These are phyloP conservation scores for Chytridium lagenaria DNA, from an alignment of 371 early-diverging fungal genomes.

Conservation along the genomic window DNA sequence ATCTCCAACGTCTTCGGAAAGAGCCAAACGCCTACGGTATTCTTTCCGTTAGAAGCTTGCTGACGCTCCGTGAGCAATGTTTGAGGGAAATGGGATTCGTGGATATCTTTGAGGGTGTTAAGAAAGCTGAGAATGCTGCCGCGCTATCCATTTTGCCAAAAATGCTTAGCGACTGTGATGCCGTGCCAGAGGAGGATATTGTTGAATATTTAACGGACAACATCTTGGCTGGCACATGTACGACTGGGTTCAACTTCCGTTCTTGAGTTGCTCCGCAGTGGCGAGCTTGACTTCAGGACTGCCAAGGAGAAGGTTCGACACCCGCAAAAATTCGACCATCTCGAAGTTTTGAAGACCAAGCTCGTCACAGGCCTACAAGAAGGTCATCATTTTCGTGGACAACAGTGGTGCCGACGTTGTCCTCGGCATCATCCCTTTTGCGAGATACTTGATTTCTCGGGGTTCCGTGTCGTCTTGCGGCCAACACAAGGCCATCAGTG, in stretches of 20 bases:
- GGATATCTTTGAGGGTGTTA: constrained; percentile 71
- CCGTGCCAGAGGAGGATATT: constrained; percentile 34
- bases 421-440: constrained; percentile 72
- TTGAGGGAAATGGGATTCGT: constrained; percentile 73
- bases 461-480: constrained; percentile 67
- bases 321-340: constrained; percentile 51
- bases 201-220: constrained; percentile 61
- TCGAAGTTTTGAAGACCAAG: neutral
- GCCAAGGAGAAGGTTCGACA: constrained; percentile 58
- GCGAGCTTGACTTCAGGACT: constrained; percentile 59
- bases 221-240: constrained; percentile 76
- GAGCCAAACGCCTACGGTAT: constrained; percentile 71
- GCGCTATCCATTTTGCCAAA: constrained; percentile 59
- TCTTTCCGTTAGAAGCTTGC: constrained; percentile 65
- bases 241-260: constrained; percentile 70
- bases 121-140: constrained; percentile 61
- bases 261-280: constrained; percentile 56
- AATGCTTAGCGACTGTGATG: constrained; percentile 56
- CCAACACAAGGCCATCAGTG: constrained; percentile 71
- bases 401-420: constrained; percentile 75
- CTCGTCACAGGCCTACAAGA: constrained; percentile 52
- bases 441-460: constrained; percentile 54
- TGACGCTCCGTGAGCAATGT: constrained; percentile 78
- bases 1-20: constrained; percentile 58
- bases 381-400: constrained; percentile 72